These are phyloP conservation scores for Plenodomus biglobosus DNA, from an alignment of 2,329 filamentous ascomycete species.

Conservation along the genomic window DNA sequence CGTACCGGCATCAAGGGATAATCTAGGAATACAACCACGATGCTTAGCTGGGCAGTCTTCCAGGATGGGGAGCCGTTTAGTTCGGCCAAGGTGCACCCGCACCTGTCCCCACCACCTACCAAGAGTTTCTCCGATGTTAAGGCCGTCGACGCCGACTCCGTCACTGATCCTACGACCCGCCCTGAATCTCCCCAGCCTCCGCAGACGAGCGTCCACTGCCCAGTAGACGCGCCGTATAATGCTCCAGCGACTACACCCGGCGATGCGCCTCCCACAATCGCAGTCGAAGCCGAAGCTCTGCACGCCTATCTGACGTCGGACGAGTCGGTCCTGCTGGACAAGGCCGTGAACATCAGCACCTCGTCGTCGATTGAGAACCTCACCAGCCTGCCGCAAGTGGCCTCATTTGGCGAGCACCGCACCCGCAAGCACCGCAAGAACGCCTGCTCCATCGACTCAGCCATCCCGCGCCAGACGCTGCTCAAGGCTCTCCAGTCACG, in stretches of 20 bases:
- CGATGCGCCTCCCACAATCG: conserved; percentile 27
- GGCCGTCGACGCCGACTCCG: conserved; percentile 29
- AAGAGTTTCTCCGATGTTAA: conserved; percentile 38
- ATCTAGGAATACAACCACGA: conserved; percentile 5
- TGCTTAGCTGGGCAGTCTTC: conserved; percentile 19
- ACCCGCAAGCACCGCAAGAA: conserved; percentile 43
- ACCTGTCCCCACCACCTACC: conserved; percentile 37
- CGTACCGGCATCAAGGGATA: background rate
- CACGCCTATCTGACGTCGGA: conserved; percentile 20
- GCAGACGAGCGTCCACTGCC: conserved; percentile 27
- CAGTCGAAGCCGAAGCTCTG: conserved; percentile 16
- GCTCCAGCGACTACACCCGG: conserved; percentile 29
- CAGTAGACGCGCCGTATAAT: conserved; percentile 28
- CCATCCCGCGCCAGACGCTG: conserved; percentile 74
- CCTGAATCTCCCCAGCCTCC: conserved; percentile 31
- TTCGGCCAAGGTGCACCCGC: conserved; percentile 39
- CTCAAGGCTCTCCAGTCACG: conserved; percentile 77
- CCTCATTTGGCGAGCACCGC: conserved; percentile 43
- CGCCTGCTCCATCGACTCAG: conserved; percentile 60
- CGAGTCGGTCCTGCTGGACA: conserved; percentile 26
- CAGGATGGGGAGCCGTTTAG: conserved; percentile 37
- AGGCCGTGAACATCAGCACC: conserved; percentile 27
- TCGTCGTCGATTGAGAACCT: conserved; percentile 43
- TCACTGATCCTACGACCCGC: conserved; percentile 29
- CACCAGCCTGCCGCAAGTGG: conserved; percentile 33